Evolutionary conservation across 1,139 yeast genomes (phyloP).

Genomic region (Zygosaccharomyces sapae): DNA sequence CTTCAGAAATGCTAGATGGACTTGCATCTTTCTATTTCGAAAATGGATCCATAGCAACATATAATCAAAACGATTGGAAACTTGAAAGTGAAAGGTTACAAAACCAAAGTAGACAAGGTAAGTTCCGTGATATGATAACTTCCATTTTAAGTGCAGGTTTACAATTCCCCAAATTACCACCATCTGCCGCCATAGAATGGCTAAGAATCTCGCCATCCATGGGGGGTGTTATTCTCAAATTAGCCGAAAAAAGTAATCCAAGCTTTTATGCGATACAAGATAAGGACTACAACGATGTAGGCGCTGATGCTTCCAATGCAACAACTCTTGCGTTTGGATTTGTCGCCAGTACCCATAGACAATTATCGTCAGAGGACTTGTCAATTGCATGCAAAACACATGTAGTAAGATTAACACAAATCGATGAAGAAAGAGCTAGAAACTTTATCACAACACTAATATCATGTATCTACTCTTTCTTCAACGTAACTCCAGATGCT

Average conservation of each 20-base stretch:
- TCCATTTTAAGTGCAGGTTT: constrained; percentile 34
- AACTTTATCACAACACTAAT: constrained; percentile 31
- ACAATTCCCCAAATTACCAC: constrained; percentile 25
- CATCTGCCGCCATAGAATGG: constrained; percentile 30
- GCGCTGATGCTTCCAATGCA: constrained; percentile 29
- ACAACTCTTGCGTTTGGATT: constrained; percentile 36
- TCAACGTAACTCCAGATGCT: constrained; percentile 36
- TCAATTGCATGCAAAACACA: constrained; percentile 36
- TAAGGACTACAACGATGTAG: constrained; percentile 16
- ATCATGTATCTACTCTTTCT: constrained; percentile 32
- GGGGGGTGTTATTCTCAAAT: constrained; percentile 32
- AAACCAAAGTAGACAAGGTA: constrained; percentile 23
- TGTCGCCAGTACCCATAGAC: constrained; percentile 35
- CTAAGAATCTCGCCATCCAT: constrained; percentile 33
- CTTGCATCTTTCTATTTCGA: constrained; percentile 29
- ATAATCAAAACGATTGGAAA: constrained; percentile 33
- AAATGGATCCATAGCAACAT: constrained; percentile 29
- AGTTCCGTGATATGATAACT: constrained; percentile 29
- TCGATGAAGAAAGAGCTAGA: constrained; percentile 28
- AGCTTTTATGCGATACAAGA: constrained; percentile 22
- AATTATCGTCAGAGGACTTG: constrained; percentile 35
- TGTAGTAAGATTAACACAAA: constrained; percentile 23
- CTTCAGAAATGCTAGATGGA: constrained; percentile 30
- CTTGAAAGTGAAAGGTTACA: constrained; percentile 27
- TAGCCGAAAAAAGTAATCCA: constrained; percentile 20